Evolutionary conservation across 1,139 yeast genomes (phyloP).

Genomic region (Eremothecium gossypii): DNA sequence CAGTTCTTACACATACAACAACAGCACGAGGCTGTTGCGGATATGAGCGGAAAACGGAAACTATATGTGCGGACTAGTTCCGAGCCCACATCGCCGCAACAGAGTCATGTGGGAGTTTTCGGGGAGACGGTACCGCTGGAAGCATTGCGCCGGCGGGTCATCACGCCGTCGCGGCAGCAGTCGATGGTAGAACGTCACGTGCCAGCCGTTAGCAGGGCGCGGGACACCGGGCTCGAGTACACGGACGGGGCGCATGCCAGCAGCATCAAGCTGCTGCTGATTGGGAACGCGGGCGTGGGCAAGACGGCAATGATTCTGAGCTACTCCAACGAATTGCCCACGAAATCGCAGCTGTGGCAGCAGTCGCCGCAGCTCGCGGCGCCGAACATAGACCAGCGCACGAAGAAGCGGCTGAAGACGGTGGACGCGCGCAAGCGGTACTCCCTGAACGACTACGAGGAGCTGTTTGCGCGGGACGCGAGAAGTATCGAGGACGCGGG

Average conservation of each 20-base stretch:
- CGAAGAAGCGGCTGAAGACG: conserved; percentile 8
- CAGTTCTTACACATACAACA: no score
- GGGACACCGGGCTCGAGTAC: conserved; percentile 5
- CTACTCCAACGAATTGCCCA: conserved; percentile 32
- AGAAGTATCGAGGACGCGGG: conserved; percentile 5
- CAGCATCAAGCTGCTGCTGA: conserved; percentile 30
- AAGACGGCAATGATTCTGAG: conserved; percentile 36
- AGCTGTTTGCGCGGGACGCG: conserved; percentile 10
- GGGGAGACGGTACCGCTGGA: no score
- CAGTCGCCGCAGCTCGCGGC: conserved; percentile 17
- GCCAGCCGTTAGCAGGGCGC: no score
- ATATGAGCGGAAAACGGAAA: no score
- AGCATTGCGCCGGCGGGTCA: no score
- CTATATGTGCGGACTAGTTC: no score
- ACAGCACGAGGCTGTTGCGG: no score
- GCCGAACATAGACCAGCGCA: conserved; percentile 5
- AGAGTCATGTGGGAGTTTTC: no score
- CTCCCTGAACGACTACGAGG: conserved; percentile 29
- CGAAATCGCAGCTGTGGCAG: conserved; percentile 18
- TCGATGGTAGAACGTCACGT: no score
- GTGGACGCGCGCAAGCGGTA: conserved; percentile 23
- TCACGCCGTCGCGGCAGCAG: no score
- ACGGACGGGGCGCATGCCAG: conserved; percentile 15
- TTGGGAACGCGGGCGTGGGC: conserved; percentile 38
- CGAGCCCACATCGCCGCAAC: no score